Evolutionary conservation across 768 basidiomycete species (phyloP), one percentile per base, ranked within the genome.

Genomic region (Mycena floridula): DNA sequence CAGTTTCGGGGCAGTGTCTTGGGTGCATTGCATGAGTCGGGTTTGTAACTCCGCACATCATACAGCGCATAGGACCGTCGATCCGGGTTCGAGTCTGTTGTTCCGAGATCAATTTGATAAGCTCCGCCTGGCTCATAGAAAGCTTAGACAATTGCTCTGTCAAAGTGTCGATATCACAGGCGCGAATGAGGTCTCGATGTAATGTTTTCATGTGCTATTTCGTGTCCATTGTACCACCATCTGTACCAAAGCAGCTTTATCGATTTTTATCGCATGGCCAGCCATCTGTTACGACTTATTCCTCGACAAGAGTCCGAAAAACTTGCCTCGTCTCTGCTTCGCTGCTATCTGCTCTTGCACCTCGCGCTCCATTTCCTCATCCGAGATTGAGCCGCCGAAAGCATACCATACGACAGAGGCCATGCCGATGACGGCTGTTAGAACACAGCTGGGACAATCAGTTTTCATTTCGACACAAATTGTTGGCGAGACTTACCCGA

Each of bases 381-480:
- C 90, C 37, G 84, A 75, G 48, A 89, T 68, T 45, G 66, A 66
- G 4, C 77, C 79, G n/a, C 89, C 89, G 37, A 81, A 67, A 27
- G 84, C 67, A 63, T 98, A 98, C 91, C 93, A 98, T 28, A 81
- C 67, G 24, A 95, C 88, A 1, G 79, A 74, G 7, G 69, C 50
- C 82, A 96, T 87, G 1, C 95, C 95, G 28, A 95, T 49, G 12
- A 88, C 67, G 2, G 90, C 93, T 1, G 89, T 77, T 43, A 97
- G 64, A 27, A 97, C 82, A 51, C 86, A 90, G 16, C 84, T 85
- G 16, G 58, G 60, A 40, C 64, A 43, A 37, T 27, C 26, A 49
- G 21, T 12, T 15, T 42, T 26, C 21, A 42, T 5, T 2, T 42
- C 22, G 8, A 3, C 11, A 11, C 4, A 24, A n/a, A 5, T 24